Evolutionary conservation across 148 eudicot genomes (phyloP).

Genomic region (Camellia japonica): DNA sequence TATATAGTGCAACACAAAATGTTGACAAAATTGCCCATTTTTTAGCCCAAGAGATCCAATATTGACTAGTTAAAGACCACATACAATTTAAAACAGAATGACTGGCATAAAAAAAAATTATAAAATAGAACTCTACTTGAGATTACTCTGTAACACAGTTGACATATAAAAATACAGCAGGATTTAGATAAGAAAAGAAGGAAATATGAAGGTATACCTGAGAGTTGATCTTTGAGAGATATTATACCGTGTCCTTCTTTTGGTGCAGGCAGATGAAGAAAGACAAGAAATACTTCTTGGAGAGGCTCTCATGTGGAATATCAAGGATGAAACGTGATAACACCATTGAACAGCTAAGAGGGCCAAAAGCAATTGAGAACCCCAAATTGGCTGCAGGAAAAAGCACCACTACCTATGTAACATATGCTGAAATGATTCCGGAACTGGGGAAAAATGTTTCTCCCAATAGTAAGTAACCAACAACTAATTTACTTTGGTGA

Average conservation of each 20-base stretch:
- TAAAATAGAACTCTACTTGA: too few species aligned
- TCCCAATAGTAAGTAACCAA: constrained; percentile 21
- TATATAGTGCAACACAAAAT: too few species aligned
- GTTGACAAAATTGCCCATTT: too few species aligned
- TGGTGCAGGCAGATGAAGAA: constrained; percentile 44
- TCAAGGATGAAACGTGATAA: constrained; percentile 34
- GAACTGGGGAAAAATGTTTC: constrained; percentile 22
- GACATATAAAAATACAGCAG: not conserved
- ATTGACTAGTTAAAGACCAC: too few species aligned
- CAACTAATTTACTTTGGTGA: not conserved
- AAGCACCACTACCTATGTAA: constrained; percentile 6
- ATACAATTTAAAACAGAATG: too few species aligned
- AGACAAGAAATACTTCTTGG: constrained; percentile 35
- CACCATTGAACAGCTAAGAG: constrained; percentile 27
- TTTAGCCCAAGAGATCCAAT: too few species aligned
- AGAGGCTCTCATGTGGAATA: constrained; percentile 38
- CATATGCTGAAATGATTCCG: constrained; percentile 46
- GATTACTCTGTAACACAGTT: not conserved
- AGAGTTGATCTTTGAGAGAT: not conserved
- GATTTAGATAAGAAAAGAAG: not conserved
- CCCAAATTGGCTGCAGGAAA: not conserved
- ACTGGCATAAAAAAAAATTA: too few species aligned
- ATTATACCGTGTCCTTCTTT: not conserved
- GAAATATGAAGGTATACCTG: not conserved
- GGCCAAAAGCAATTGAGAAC: constrained; percentile 18